These are phyloP conservation scores for Hypholoma sublateritium DNA, from an alignment of 768 basidiomycete genomes.

Conservation along the genomic window DNA sequence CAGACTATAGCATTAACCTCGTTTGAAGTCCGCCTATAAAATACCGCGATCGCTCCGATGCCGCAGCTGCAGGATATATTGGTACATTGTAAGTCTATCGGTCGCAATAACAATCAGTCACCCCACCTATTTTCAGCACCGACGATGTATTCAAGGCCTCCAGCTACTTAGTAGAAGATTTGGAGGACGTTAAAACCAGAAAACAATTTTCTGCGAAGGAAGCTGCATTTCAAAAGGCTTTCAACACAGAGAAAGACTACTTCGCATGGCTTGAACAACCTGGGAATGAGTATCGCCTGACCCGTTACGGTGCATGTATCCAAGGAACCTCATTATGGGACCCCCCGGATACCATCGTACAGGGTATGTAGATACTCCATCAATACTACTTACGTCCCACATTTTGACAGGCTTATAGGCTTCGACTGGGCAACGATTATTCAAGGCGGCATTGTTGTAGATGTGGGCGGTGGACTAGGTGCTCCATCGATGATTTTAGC, in stretches of 20 bases:
- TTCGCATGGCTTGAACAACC: conserved; percentile 27
- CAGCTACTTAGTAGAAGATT: conserved; percentile 5
- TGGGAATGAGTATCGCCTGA: conserved; percentile 18
- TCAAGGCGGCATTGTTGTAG: conserved; percentile 23
- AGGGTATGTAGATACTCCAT: conserved; percentile 6
- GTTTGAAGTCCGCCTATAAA: background rate
- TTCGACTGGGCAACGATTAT: conserved; percentile 24
- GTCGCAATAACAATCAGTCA: background rate
- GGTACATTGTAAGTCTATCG: conserved; percentile 3
- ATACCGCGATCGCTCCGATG: background rate
- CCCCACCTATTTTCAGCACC: background rate
- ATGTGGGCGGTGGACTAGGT: conserved; percentile 30
- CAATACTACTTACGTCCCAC: too few species aligned
- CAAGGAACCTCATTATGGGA: conserved; percentile 23
- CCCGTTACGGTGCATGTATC: conserved; percentile 34
- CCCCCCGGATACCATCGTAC: conserved; percentile 19
- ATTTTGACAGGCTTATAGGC: conserved; percentile 8
- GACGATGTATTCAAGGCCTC: conserved; percentile 8
- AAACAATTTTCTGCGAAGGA: background rate
- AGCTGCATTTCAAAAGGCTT: conserved; percentile 26
- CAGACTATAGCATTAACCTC: background rate
- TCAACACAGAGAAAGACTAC: conserved; percentile 17
- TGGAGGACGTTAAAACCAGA: conserved; percentile 1
- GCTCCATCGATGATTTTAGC: conserved; percentile 20
- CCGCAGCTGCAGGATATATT: conserved; percentile 7